A percentile compares a stretch with the other conserved stretches of the same genome.
phyloP scores from a whole-genome alignment of 768 basidiomycete species.

The Mycena latifolia region DNA sequence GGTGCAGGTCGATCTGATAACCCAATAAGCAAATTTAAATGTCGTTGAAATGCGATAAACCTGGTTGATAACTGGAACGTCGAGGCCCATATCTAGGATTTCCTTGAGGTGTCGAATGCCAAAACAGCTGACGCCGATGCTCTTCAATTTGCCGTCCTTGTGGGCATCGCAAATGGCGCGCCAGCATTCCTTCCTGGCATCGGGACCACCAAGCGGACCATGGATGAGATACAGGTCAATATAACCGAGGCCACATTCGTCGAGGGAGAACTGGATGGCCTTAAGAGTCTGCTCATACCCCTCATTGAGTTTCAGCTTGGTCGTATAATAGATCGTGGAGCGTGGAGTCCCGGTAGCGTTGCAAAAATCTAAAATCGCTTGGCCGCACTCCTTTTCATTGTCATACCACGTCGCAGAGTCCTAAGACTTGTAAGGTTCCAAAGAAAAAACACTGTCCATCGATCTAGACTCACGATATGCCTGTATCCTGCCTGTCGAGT shows the following conservation, averaged over 20 bases:
- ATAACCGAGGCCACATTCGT: slow-evolving; percentile 67
- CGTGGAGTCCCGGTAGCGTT: slow-evolving; percentile 61
- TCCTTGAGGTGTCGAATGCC: slow-evolving; percentile 73
- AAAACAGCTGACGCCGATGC: slow-evolving; percentile 75
- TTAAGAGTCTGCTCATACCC: slow-evolving; percentile 62
- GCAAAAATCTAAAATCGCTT: slow-evolving; percentile 70
- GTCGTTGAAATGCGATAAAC: slow-evolving; percentile 43
- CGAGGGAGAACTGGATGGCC: slow-evolving; percentile 65
- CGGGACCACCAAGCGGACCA: slow-evolving; percentile 71
- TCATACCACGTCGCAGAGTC: slow-evolving; percentile 68
- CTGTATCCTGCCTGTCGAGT: slow-evolving; percentile 68
- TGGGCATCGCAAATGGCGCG: slow-evolving; percentile 73
- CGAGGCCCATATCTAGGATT: slow-evolving; percentile 54
- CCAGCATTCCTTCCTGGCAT: slow-evolving; percentile 73
- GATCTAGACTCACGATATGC: slow-evolving; percentile 61
- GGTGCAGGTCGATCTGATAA: slow-evolving; percentile 67
- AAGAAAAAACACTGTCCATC: slow-evolving; percentile 26
- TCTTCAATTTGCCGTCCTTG: slow-evolving; percentile 67
- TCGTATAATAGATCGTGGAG: slow-evolving; percentile 75
- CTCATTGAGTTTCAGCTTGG: slow-evolving; percentile 73
- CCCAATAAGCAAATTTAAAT: slow-evolving; percentile 11
- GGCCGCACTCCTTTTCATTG: slow-evolving; percentile 75
- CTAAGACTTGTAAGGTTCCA: slow-evolving; percentile 40
- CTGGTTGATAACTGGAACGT: slow-evolving; percentile 73
- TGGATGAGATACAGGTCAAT: slow-evolving; percentile 83